phyloP scores from a whole-genome alignment of 2,329 filamentous ascomycete species.

The Knoxdaviesia capensis region DNA sequence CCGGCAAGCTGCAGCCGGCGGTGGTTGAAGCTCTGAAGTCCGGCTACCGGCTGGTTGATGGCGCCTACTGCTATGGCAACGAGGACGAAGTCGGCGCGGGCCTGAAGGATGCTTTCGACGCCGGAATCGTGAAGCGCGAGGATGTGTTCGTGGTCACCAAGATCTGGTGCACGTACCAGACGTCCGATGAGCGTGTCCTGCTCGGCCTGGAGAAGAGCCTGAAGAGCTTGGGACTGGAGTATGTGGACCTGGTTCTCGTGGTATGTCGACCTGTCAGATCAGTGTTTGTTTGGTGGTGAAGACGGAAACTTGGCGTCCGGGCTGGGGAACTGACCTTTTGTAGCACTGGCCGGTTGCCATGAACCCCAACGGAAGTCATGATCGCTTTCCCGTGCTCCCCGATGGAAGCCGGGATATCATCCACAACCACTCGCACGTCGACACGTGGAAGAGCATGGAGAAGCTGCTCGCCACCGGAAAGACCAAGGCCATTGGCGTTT shows the following conservation, averaged over 20 bases:
- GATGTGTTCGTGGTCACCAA: slow-evolving; percentile 75
- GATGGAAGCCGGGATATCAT: slow-evolving; percentile 60
- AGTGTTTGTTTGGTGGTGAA: background rate
- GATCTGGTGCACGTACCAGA: slow-evolving; percentile 66
- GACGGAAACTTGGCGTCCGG: background rate
- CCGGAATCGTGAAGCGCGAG: slow-evolving; percentile 47
- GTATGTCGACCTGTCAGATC: slow-evolving; percentile 11
- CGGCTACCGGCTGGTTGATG: slow-evolving; percentile 44
- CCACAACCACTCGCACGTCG: slow-evolving; percentile 45
- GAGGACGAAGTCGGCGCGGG: slow-evolving; percentile 69
- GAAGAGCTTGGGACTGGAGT: slow-evolving; percentile 53
- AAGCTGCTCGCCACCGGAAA: slow-evolving; percentile 39
- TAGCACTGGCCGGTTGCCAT: slow-evolving; percentile 64
- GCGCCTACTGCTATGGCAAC: slow-evolving; percentile 61
- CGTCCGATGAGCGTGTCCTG: slow-evolving; percentile 30
- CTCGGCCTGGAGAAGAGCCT: slow-evolving; percentile 53
- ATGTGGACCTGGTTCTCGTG: slow-evolving; percentile 63
- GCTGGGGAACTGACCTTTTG: background rate
- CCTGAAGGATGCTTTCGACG: slow-evolving; percentile 49
- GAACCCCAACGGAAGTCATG: slow-evolving; percentile 59
- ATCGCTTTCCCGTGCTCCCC: slow-evolving; percentile 52
- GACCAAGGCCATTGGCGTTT: slow-evolving; percentile 31
- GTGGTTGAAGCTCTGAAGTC: slow-evolving; percentile 36
- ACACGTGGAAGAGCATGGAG: slow-evolving; percentile 65
- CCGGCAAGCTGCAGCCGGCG: slow-evolving; percentile 35